Base-by-base conservation (phyloP, 345 rosid genomes). In the Cardamine chenopodiifolia region DNA sequence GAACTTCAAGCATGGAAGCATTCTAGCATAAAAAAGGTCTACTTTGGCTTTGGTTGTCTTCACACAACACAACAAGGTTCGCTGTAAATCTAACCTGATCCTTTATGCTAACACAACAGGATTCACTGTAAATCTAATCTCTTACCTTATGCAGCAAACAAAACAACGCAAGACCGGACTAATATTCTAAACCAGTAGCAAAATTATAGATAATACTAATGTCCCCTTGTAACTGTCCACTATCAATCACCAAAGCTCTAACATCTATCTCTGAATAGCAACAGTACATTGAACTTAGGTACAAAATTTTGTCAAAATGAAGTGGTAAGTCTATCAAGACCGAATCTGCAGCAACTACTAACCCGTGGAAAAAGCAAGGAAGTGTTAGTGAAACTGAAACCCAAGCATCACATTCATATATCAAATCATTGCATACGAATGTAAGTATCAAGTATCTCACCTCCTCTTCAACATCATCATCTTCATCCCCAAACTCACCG, bases 381-480 rank as follows among this genome's bases (percentile, higher is more conserved):
- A 23, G 0, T 2, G 31, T 8, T 17, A 63, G 61, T 56, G 22
- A 47, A 47, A 47, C 52, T 0, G 2, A 50, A 39, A 53, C 9
- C 11, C 44, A 25, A 40, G 20, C 28, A 17, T 17, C 6, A 1
- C 8, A 65, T 2, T 32, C 47, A 20, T 7, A 7, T 48, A 49
- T 32, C 17, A 9, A 40, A 65, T 35, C 14, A 62, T 0, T 17
- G 7, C 11, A 65, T 15, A 19, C 0, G 2, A 22, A 1, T 29
- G 1, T 10, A 32, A 49, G 18, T 45, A 49, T 19, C 29, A 62
- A 48, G 52, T 50, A 37, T 72, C 80, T 84, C 80, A 88, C 93
- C 93, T 88, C 93, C 54, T 88, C 90, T 54, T 88, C 90, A 59
- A 42, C 86, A 8, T 83, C 89, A 31, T 82, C 87, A 22, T 59